Evolutionary conservation across 2,329 filamentous ascomycete genomes (phyloP), one percentile per base, ranked within the genome.

Genomic region (Phialocephala sp.): DNA sequence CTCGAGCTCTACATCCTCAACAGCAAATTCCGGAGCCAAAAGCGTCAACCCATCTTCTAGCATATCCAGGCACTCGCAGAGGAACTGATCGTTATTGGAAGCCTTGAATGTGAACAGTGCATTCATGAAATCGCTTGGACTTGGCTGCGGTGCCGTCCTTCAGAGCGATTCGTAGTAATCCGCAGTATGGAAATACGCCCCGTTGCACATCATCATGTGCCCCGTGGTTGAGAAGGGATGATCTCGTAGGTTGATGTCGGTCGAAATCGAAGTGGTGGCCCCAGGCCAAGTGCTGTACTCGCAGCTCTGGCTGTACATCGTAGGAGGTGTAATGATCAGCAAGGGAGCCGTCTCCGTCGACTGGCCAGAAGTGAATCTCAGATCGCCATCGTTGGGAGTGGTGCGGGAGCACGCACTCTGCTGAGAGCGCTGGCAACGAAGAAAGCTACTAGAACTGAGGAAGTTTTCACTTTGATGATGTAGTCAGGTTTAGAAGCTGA

Each of bases 221-320:
- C 27, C 6, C 22, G 24, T 32, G 47, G 20, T 52, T 52, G 6
- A 2, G 9, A 15, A 32, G 18, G 27, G 45, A 59, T 22, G 24
- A n/a, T 59, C 55, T 39, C 41, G 27, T 59, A 18, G 11, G 18
- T 50, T 59, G 24, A 52, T 32, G 27, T 55, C 50, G 2, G 60
- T 56, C 37, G 60, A 43, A 35, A 56, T 35, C 36, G 60, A 55
- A 32, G 50, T 62, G 35, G 60, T 56, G 47, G 50, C 50, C 20
- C 61, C 61, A 27, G 61, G 61, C 61, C 55, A 58, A 36, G 54
- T 59, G 18, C 39, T 63, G 27, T 63, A 52, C 37, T 52, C 41
- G 32, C 55, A 63, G 54, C 22, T 59, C 24, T 52, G 47, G 15
- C 20, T 52, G 20, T 52, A 32, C 27, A 52, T 52, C 9, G 22